Evolutionary conservation across 208 protist genomes (phyloP).

Genomic region (Crithidia mellificae): DNA sequence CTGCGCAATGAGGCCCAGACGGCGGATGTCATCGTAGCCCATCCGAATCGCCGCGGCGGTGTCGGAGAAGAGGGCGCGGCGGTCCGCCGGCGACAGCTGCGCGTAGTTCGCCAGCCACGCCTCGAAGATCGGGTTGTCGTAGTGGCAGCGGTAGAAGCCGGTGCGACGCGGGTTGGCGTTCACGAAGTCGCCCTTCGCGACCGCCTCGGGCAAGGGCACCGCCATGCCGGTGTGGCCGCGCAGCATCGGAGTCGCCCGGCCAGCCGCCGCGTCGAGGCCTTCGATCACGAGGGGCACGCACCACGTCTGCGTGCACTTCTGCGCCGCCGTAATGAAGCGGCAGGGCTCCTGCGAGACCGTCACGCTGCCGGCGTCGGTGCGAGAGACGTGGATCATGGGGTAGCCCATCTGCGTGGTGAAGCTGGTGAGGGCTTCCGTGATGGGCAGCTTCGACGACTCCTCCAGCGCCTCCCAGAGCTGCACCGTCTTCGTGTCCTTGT

Average conservation of each 20-base stretch:
- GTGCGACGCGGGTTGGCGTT: slow-evolving; percentile 73
- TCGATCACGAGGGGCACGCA: slow-evolving; percentile 75
- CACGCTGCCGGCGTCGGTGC: slow-evolving; percentile 12
- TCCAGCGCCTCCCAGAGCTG: slow-evolving; percentile 95
- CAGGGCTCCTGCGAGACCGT: slow-evolving; percentile 57
- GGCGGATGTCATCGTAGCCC: slow-evolving; percentile 68
- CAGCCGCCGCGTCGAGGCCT: slow-evolving; percentile 29
- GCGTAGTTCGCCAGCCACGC: slow-evolving; percentile 51
- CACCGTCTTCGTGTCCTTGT: slow-evolving; percentile 91
- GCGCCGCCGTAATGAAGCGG: slow-evolving; percentile 45
- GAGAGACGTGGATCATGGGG: slow-evolving; percentile 84
- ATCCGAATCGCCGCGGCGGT: slow-evolving; percentile 70
- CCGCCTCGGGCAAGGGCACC: slow-evolving; percentile 43
- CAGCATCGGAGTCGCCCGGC: slow-evolving; percentile 54
- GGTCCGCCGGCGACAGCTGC: slow-evolving; percentile 48
- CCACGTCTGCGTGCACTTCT: slow-evolving; percentile 46
- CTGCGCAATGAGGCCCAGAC: slow-evolving; percentile 42
- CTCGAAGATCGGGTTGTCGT: slow-evolving; percentile 68
- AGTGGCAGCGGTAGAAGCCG: slow-evolving; percentile 88
- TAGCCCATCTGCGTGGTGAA: slow-evolving; percentile 95
- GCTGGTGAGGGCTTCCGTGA: slow-evolving; percentile 86
- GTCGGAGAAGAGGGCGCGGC: slow-evolving; percentile 71
- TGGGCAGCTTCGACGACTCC: slow-evolving; percentile 77
- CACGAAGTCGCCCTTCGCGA: slow-evolving; percentile 37
- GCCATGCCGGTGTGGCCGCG: slow-evolving; percentile 40